These are phyloP conservation scores for Erythrobasidium yunnanense DNA, from an alignment of 768 basidiomycete species.

Conservation along the genomic window DNA sequence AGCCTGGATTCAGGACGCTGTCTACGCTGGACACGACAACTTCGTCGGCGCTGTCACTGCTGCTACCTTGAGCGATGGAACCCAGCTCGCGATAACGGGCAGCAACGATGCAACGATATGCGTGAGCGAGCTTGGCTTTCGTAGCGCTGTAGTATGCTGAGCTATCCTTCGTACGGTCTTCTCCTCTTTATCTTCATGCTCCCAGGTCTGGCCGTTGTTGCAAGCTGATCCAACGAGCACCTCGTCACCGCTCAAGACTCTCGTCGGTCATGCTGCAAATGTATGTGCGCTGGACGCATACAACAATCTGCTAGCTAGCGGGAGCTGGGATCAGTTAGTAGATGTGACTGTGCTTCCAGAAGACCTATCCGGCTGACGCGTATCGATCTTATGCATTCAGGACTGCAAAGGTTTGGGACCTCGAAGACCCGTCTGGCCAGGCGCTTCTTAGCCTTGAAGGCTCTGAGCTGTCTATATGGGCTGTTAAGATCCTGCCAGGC, in stretches of 20 bases:
- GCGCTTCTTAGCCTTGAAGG: constrained; percentile 65
- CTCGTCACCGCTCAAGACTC: constrained; percentile 56
- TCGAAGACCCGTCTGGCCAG: constrained; percentile 50
- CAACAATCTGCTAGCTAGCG: constrained; percentile 65
- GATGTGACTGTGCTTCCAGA: background rate
- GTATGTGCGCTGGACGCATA: constrained; percentile 72
- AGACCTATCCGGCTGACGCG: too few species aligned
- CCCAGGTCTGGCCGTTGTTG: too few species aligned
- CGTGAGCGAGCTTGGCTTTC: constrained; percentile 47
- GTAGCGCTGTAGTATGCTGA: too few species aligned
- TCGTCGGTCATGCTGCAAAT: constrained; percentile 82
- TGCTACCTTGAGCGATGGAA: constrained; percentile 42
- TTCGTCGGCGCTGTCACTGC: constrained; percentile 58
- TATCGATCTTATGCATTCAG: constrained; percentile 44
- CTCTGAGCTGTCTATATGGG: constrained; percentile 89
- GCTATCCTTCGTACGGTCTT: too few species aligned
- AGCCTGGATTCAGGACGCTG: constrained; percentile 24
- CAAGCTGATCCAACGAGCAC: constrained; percentile 42
- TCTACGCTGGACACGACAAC: constrained; percentile 52
- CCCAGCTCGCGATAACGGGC: constrained; percentile 68
- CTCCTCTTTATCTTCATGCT: too few species aligned
- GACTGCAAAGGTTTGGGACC: constrained; percentile 64
- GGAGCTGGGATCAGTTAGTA: constrained; percentile 87
- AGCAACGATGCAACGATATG: constrained; percentile 83
- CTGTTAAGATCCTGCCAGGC: constrained; percentile 59